These are phyloP conservation scores for Gleditsia sinensis DNA, from an alignment of 306 rosid genomes.

Conservation along the genomic window DNA sequence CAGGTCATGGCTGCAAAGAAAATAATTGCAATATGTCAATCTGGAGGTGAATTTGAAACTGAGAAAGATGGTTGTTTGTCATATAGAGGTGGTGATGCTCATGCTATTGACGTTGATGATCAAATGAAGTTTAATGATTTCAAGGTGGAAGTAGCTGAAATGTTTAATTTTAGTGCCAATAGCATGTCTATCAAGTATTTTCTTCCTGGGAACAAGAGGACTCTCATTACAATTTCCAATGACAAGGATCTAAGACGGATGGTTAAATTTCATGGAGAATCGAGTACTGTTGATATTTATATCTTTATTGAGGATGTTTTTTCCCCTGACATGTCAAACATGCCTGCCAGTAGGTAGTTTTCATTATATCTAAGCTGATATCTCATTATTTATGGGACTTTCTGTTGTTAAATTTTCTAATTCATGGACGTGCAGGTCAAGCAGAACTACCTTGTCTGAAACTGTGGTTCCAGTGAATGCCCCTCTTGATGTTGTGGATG, in stretches of 20 bases:
- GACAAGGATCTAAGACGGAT: conserved; percentile 93
- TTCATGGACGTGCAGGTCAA: conserved; percentile 66
- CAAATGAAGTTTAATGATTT: conserved; percentile 70
- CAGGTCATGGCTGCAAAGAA: conserved; percentile 75
- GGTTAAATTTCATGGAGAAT: conserved; percentile 78
- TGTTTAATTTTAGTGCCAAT: conserved; percentile 62
- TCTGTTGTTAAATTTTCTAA: conserved; percentile 29
- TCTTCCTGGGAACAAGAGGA: conserved; percentile 89
- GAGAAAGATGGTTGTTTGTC: conserved; percentile 70
- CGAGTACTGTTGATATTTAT: conserved; percentile 65
- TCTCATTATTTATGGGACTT: conserved; percentile 29
- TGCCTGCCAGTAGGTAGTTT: conserved; percentile 95
- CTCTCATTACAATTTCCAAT: conserved; percentile 88
- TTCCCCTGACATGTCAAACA: conserved; percentile 67
- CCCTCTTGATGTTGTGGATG: conserved; percentile 40
- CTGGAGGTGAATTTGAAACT: conserved; percentile 79
- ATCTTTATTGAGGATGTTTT: conserved; percentile 62
- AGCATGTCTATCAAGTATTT: conserved; percentile 75
- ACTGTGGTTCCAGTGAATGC: conserved; percentile 62
- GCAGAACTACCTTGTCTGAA: conserved; percentile 97
- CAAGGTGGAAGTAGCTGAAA: conserved; percentile 74
- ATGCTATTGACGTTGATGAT: conserved; percentile 89
- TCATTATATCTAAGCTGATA: conserved; percentile 43
- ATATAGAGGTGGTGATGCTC: conserved; percentile 84
- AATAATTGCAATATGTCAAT: conserved; percentile 88